Evolutionary conservation across 148 eudicot species (phyloP).

Genomic region (Rhododendron molle): DNA sequence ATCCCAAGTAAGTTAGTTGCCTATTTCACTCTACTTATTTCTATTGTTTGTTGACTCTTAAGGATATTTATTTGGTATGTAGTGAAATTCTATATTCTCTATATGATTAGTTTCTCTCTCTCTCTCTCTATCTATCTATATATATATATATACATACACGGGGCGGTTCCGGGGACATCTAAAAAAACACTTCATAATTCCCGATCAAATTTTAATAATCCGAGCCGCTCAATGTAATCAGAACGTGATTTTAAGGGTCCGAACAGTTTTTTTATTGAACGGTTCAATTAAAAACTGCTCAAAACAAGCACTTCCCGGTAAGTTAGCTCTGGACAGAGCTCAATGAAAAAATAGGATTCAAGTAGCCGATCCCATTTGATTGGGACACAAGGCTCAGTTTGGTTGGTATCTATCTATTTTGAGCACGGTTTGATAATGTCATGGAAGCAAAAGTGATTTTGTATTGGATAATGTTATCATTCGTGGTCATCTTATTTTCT

Average conservation of each 20-base stretch:
- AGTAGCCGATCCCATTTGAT: too few species aligned
- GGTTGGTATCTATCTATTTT: neutral
- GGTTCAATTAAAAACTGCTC: too few species aligned
- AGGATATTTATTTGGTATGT: neutral
- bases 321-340: too few species aligned
- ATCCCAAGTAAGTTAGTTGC: constrained; percentile 60
- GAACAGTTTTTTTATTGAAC: too few species aligned
- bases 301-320: too few species aligned
- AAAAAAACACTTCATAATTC: too few species aligned
- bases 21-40: neutral
- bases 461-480: neutral
- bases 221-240: too few species aligned
- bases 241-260: too few species aligned
- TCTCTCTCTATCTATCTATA: neutral
- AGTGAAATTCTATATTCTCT: neutral
- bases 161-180: too few species aligned
- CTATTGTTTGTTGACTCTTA: neutral
- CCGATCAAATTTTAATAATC: too few species aligned
- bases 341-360: too few species aligned
- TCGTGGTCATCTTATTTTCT: neutral
- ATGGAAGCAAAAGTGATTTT: constrained; percentile 5
- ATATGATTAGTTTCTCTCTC: neutral
- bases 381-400: neutral
- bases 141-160: too few species aligned
- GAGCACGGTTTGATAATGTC: neutral